These are phyloP conservation scores for Pelargonium myrrhifolium DNA, from an alignment of 441 rosid genomes.

Conservation along the genomic window DNA sequence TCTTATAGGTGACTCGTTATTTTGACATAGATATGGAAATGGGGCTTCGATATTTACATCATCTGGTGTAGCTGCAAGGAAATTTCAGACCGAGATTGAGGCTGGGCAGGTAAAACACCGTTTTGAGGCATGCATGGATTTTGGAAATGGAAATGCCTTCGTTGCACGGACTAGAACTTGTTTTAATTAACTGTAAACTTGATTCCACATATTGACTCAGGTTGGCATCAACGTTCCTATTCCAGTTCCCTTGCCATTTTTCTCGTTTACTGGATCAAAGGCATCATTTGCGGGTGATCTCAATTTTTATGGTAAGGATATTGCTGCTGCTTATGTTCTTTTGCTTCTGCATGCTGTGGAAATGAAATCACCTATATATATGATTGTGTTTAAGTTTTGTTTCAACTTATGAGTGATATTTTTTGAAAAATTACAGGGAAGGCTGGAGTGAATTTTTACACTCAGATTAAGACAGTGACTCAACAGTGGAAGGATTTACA, in stretches of 20 bases:
- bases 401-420: no score
- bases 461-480: slow-evolving; percentile 82
- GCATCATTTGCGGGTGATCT: slow-evolving; percentile 90
- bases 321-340: not conserved
- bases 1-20: not conserved
- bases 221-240: slow-evolving; percentile 85
- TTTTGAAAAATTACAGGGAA: slow-evolving; percentile 49
- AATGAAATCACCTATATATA: not conserved
- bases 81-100: slow-evolving; percentile 58
- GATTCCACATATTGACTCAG: slow-evolving; percentile 24
- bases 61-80: slow-evolving; percentile 80
- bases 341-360: no score
- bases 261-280: slow-evolving; percentile 83
- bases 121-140: not conserved
- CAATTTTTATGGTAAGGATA: slow-evolving; percentile 68
- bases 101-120: no score
- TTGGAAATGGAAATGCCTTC: not conserved
- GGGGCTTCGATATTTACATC: slow-evolving; percentile 86
- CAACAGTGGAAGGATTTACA: slow-evolving; percentile 94
- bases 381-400: not conserved
- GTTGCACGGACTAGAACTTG: not conserved
- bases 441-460: slow-evolving; percentile 82
- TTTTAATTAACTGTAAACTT: not conserved
- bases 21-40: slow-evolving; percentile 58
- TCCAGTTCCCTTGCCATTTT: slow-evolving; percentile 45